Base-by-base conservation (phyloP, 1,139 yeast species). In the Kodamaea suecica region DNA sequence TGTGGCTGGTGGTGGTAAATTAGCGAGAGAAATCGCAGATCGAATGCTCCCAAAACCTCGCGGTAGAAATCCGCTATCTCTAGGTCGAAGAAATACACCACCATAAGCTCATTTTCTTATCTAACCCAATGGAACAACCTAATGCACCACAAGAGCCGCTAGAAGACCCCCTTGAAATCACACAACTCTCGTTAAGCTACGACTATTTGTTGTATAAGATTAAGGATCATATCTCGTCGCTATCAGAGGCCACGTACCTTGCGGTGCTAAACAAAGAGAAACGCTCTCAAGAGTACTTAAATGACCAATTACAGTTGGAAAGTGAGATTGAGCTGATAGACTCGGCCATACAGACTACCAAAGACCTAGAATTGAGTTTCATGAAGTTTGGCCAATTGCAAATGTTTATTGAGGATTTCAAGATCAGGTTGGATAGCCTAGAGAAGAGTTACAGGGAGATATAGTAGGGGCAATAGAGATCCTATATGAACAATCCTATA, bases 331-430 rank as follows among this genome's bases (percentile, higher is more conserved):
- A 52, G 1, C 57, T 57, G 8, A 65, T 78, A 3, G 72, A 71
- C 27, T 38, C 41, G 2, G 41, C 84, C 11, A 42, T 80, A 14
- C 47, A 49, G 5, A 59, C 71, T 27, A 82, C 90, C 45, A 72
- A 73, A 27, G 71, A 68, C 11, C 49, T 85, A 15, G 85, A 83
- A 45, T 51, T 58, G 40, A 84, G 83, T 44, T 79, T 84, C 41
- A 66, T 75, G 52, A 84, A 82, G 57, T 52, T 86, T 37, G 80
- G 81, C 40, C 95, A 84, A 50, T 65, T 86, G 33, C 67, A 65
- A 26, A 47, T 57, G 35, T 80, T 83, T 46, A 60, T 67, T 10
- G 53, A 52, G 5, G 73, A 63, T 27, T 70, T 70, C 42, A 60
- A 61, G 40, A 34, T 34, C 12, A 42, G 76, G 31, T 38, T 69